Evolutionary conservation across 2,329 filamentous ascomycete genomes (phyloP).

Genomic region (Diaporthe amygdali): DNA sequence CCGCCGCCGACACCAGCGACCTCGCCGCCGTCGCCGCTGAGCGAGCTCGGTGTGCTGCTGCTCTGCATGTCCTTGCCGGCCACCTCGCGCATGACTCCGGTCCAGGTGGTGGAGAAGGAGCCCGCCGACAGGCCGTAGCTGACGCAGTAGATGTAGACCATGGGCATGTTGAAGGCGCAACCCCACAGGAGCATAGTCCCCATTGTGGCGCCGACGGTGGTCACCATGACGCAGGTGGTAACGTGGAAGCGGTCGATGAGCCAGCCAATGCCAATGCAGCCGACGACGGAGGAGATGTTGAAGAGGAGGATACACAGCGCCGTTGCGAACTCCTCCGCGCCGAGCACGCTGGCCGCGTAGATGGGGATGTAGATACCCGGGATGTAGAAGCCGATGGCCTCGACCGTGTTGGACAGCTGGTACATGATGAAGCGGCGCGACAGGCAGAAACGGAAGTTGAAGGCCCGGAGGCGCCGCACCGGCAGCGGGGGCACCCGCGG

Average conservation of each 20-base stretch:
- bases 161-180: constrained; percentile 53
- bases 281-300: constrained; percentile 64
- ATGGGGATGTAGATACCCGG: constrained; percentile 66
- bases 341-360: constrained; percentile 56
- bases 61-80: constrained; percentile 28
- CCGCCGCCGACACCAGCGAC: constrained; percentile 2
- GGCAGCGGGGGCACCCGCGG: constrained; percentile 55
- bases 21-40: constrained; percentile 28
- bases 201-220: constrained; percentile 59
- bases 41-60: constrained; percentile 13
- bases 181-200: constrained; percentile 69
- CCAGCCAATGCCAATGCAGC: constrained; percentile 62
- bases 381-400: constrained; percentile 67
- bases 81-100: constrained; percentile 57
- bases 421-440: constrained; percentile 62
- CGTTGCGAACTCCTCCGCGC: constrained; percentile 52
- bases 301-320: constrained; percentile 64
- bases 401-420: constrained; percentile 60
- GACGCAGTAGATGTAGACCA: constrained; percentile 65
- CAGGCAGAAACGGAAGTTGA: constrained; percentile 55
- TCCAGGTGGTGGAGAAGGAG: constrained; percentile 67
- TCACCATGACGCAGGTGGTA: constrained; percentile 61
- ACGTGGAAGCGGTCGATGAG: constrained; percentile 60
- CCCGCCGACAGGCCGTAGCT: constrained; percentile 70
- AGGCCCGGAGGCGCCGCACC: constrained; percentile 41